Base-by-base conservation (phyloP, 257 asterid species). In the Solanum chaucha region DNA sequence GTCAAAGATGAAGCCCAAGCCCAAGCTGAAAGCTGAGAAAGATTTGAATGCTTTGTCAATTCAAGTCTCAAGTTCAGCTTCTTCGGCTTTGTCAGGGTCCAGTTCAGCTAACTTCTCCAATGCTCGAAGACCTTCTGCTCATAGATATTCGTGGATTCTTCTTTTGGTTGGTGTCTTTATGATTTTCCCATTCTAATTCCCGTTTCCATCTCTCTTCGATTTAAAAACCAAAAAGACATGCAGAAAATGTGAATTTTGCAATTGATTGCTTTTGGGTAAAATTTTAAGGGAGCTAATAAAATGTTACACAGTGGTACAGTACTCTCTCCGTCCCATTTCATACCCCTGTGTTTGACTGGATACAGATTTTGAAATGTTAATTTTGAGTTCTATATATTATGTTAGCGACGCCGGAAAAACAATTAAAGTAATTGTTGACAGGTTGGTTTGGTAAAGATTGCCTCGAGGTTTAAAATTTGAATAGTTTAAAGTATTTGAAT, bases 11-110 rank as follows among this genome's bases (percentile, higher is more conserved):
- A 88, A 85, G 44, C 81, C 87, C 8, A 89, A 88, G 84, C 84
- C 88, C 64, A 96, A 92, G 92, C 91, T 93, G 70, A 95, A 92
- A 87, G 89, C 87, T 17, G 98, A 92, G 44, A 94, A 87, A 87
- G 98, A 95, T 30, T 87, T 94, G 92, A 93, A 88, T 90, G 88
- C 93, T 34, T 81, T 95, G 90, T 89, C 97, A 68, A 68, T 92
- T 88, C 96, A 92, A 86, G 88, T 92, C 59, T 89, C 93, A 83
- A 89, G 86, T 87, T 84, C 94, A 85, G 86, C 93, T 38, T 89
- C 92, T 73, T 73, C 89, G 28, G 86, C 74, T 28, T 86, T 71
- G 5, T 55, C 94, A 15, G 83, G 87, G 46, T 85, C 88, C 34
- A 92, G 88, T 85, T 73, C 92, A 40, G 70, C 88, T 61, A 86